phyloP scores from a whole-genome alignment of 371 early-diverging fungal species.

The Mortierella sp. region DNA sequence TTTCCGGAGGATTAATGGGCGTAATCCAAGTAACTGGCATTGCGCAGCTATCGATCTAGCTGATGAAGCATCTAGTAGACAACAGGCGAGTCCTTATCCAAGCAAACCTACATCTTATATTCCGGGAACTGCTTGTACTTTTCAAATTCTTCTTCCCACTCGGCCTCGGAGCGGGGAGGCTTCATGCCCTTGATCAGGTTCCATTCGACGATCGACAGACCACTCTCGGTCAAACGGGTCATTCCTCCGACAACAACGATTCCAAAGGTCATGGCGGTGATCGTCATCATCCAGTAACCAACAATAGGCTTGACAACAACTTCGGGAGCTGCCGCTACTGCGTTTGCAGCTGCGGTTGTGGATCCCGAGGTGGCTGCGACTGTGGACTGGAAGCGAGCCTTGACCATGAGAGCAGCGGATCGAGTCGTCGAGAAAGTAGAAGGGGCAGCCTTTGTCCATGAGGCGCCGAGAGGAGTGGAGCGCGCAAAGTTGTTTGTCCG shows the following conservation, averaged over 20 bases:
- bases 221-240: slow-evolving; percentile 96
- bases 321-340: slow-evolving; percentile 31
- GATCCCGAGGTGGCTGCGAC: slow-evolving; percentile 12
- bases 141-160: slow-evolving; percentile 95
- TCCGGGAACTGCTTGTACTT: slow-evolving; percentile 98
- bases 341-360: slow-evolving; percentile 18
- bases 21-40: background rate
- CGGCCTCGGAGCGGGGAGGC: slow-evolving; percentile 88
- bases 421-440: slow-evolving; percentile 9
- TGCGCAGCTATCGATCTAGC: background rate
- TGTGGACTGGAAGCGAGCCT: slow-evolving; percentile 53
- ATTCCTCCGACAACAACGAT: slow-evolving; percentile 97
- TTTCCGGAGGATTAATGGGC: too few relatives aligned
- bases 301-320: slow-evolving; percentile 75
- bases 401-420: slow-evolving; percentile 37
- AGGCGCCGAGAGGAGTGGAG: background rate
- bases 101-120: slow-evolving; percentile 83
- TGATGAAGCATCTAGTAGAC: background rate
- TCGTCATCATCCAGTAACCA: slow-evolving; percentile 94
- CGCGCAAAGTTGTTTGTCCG: background rate
- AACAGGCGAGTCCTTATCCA: background rate
- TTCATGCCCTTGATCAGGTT: slow-evolving; percentile 94
- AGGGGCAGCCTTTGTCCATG: slow-evolving; percentile 1
- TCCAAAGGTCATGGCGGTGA: slow-evolving; percentile 90
- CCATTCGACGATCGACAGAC: slow-evolving; percentile 98